Percentiles rank a stretch among this genome's conserved stretches.
These are phyloP conservation scores for Thuidium tamariscinum DNA, from an alignment of 225 moss, liverwort and hornwort species.

Conservation along the genomic window DNA sequence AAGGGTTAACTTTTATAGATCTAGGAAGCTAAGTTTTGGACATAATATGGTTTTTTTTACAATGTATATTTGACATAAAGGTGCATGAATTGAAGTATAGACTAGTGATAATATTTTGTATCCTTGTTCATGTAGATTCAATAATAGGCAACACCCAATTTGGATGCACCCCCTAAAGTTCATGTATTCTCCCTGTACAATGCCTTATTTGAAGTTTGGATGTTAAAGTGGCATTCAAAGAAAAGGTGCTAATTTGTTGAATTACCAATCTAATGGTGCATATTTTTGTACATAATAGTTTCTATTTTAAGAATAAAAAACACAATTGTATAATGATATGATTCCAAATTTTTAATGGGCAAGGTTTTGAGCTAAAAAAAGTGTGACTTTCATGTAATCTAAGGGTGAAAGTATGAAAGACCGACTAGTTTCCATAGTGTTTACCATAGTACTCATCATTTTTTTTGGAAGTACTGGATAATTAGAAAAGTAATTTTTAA, in stretches of 20 bases:
- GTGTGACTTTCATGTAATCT: neutral
- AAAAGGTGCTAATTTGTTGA: neutral
- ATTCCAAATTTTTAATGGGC: accelerated
- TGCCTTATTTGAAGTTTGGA: neutral
- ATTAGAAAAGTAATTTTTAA: too few relatives aligned
- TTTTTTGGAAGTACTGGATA: too few relatives aligned
- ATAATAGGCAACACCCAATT: neutral
- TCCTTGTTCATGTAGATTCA: accelerated
- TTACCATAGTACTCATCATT: too few relatives aligned
- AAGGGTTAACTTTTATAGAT: accelerated
- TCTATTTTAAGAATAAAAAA: neutral
- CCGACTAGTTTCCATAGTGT: too few relatives aligned
- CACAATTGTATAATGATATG: neutral
- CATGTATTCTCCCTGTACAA: accelerated
- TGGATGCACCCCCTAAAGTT: neutral
- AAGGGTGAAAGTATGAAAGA: too few relatives aligned
- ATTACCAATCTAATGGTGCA: neutral
- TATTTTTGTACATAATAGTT: neutral
- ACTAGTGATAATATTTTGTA: neutral
- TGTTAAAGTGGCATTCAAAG: neutral
- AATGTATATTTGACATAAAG: too few relatives aligned
- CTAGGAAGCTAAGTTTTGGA: too few relatives aligned
- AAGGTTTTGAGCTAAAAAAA: accelerated
- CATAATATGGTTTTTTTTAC: too few relatives aligned
- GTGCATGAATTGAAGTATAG: neutral